A percentile compares a stretch with the other conserved stretches of the same genome.
Evolutionary conservation across 495 filamentous ascomycete genomes (phyloP).

Genomic region (Monascus purpureus): DNA sequence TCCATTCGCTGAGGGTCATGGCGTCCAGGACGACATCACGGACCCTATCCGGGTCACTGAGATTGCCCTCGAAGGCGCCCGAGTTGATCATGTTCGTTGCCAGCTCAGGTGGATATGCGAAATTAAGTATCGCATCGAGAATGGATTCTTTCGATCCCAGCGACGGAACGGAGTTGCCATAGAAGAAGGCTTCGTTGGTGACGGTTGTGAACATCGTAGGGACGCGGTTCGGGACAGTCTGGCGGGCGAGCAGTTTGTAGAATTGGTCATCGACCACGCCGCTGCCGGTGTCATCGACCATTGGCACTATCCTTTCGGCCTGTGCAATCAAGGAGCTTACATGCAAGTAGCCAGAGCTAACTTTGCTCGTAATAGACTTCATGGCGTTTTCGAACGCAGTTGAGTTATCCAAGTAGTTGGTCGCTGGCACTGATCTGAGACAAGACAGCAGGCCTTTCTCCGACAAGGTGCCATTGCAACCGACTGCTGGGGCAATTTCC

Average conservation of each 20-base stretch:
- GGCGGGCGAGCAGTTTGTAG: conserved; percentile 8
- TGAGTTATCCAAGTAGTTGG: conserved; percentile 12
- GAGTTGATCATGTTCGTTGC: conserved; percentile 7
- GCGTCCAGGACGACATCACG: too few relatives aligned
- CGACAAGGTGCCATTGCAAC: conserved; percentile 7
- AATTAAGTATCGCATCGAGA: too few relatives aligned
- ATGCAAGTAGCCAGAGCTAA: conserved; percentile 9
- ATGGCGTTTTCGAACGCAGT: conserved; percentile 8
- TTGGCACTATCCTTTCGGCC: conserved; percentile 16
- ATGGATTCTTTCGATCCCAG: too few relatives aligned
- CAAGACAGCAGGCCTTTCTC: conserved; percentile 11
- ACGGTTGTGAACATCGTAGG: conserved; percentile 18
- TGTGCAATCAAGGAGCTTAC: conserved; percentile 9
- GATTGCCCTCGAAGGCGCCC: conserved; percentile 6
- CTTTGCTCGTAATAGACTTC: conserved; percentile 1
- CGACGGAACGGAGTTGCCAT: too few relatives aligned
- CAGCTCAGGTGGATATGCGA: too few relatives aligned
- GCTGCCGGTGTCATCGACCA: conserved; percentile 12
- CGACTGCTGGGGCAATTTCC: conserved; percentile 11
- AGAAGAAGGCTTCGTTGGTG: conserved; percentile 13
- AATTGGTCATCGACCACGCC: conserved; percentile 19
- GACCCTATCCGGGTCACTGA: conserved; percentile 8
- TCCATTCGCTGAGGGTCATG: conserved; percentile 16
- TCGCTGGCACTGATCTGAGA: conserved; percentile 13
- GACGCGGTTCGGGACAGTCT: conserved; percentile 11